Evolutionary conservation across 1,139 yeast species (phyloP).

Genomic region (Schwanniomyces etchellsii): DNA sequence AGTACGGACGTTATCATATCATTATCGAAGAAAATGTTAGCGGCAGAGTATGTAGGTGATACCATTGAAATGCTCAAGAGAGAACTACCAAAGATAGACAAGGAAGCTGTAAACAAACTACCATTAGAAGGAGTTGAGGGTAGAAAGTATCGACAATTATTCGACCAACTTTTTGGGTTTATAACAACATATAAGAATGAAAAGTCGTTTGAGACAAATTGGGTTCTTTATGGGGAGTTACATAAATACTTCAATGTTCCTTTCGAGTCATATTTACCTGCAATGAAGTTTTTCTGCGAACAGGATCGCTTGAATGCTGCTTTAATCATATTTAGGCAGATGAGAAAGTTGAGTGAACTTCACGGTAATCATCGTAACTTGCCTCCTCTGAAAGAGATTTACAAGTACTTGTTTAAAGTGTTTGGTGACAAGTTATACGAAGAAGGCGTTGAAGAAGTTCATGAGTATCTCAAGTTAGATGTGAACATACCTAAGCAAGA

Average conservation of each 20-base stretch:
- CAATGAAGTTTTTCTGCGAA: constrained; percentile 55
- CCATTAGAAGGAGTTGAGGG: constrained; percentile 24
- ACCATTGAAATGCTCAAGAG: constrained; percentile 53
- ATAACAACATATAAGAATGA: constrained; percentile 38
- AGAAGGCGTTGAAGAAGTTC: constrained; percentile 65
- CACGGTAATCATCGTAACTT: constrained; percentile 39
- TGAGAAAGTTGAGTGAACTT: constrained; percentile 51
- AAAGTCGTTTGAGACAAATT: constrained; percentile 44
- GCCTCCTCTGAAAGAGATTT: constrained; percentile 68
- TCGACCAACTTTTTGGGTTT: constrained; percentile 41
- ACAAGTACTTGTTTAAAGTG: constrained; percentile 51
- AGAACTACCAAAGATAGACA: constrained; percentile 50
- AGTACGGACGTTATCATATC: constrained; percentile 41
- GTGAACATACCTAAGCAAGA: constrained; percentile 50
- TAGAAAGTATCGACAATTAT: constrained; percentile 23
- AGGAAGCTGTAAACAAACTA: constrained; percentile 21
- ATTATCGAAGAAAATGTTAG: constrained; percentile 41
- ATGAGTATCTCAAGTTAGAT: constrained; percentile 64
- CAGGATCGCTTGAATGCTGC: constrained; percentile 61
- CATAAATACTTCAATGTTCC: constrained; percentile 59
- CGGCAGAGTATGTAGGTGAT: constrained; percentile 49
- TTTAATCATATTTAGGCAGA: constrained; percentile 55
- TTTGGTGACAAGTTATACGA: constrained; percentile 60
- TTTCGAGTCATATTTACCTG: constrained; percentile 52
- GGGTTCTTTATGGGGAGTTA: constrained; percentile 60